These are phyloP conservation scores for Candida corydali DNA, from an alignment of 805 yeast genomes.

Conservation along the genomic window DNA sequence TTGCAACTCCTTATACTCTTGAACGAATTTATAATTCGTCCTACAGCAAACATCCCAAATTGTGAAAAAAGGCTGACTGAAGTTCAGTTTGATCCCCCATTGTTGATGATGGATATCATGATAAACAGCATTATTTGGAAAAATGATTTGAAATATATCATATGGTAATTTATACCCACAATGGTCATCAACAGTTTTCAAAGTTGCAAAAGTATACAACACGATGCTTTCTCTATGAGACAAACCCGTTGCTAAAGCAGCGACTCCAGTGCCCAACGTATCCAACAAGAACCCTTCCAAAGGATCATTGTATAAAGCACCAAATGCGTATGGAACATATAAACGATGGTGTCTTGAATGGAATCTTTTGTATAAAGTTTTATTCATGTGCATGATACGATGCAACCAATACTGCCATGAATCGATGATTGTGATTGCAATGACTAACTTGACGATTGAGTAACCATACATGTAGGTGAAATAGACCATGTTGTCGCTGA, in stretches of 20 bases:
- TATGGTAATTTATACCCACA: constrained; percentile 95
- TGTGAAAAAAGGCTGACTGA: constrained; percentile 92
- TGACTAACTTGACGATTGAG: constrained; percentile 50
- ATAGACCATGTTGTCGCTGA: constrained; percentile 49
- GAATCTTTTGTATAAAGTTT: constrained; percentile 67
- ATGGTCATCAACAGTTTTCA: constrained; percentile 97
- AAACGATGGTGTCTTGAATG: constrained; percentile 94
- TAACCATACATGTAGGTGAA: constrained; percentile 59
- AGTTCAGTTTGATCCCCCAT: constrained; percentile 91
- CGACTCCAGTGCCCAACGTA: constrained; percentile 87
- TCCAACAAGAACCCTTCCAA: constrained; percentile 91
- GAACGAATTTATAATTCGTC: constrained; percentile 64
- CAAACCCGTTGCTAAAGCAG: constrained; percentile 58
- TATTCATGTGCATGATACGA: constrained; percentile 81
- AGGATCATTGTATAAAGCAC: constrained; percentile 93
- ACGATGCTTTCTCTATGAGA: constrained; percentile 73
- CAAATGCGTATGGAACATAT: constrained; percentile 95
- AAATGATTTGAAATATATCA: constrained; percentile 83
- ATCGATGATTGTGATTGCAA: constrained; percentile 76
- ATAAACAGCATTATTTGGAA: constrained; percentile 93
- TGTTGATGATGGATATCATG: constrained; percentile 98
- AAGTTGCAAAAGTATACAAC: constrained; percentile 80
- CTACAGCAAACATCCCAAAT: constrained; percentile 80
- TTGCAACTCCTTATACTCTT: constrained; percentile 62
- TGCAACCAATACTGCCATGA: constrained; percentile 95